Percentiles rank a stretch among this genome's conserved stretches.
These are phyloP conservation scores for Candida schatavii DNA, from an alignment of 805 yeast genomes.

Conservation along the genomic window DNA sequence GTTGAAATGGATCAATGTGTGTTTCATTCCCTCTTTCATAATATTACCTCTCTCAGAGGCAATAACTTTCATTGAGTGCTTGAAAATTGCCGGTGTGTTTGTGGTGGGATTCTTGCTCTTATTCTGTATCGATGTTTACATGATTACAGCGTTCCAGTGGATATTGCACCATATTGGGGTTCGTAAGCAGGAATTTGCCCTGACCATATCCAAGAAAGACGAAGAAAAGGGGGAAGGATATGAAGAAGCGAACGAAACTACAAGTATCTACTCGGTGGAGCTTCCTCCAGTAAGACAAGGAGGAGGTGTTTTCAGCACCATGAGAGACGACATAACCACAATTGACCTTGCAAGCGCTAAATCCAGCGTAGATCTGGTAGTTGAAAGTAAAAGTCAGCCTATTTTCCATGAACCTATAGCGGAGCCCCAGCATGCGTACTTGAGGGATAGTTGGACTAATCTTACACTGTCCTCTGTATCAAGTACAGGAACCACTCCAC, in stretches of 20 bases:
- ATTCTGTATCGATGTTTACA: slow-evolving; percentile 44
- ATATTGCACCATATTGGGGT: slow-evolving; percentile 12
- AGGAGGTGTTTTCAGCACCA: slow-evolving; percentile 18
- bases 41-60: slow-evolving; percentile 66
- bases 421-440: not conserved
- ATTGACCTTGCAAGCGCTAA: slow-evolving; percentile 21
- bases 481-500: not conserved
- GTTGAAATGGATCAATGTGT: slow-evolving; percentile 73
- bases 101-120: slow-evolving; percentile 56
- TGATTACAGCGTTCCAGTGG: slow-evolving; percentile 27
- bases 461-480: not conserved
- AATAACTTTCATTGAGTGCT: slow-evolving; percentile 64
- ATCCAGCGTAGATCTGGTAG: not conserved
- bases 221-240: slow-evolving; percentile 2
- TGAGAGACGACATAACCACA: slow-evolving; percentile 38
- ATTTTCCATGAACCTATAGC: slow-evolving; percentile 2
- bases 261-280: slow-evolving; percentile 4
- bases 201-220: slow-evolving; percentile 6
- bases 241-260: slow-evolving; percentile 15
- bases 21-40: slow-evolving; percentile 76
- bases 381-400: slow-evolving; percentile 13
- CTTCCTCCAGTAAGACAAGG: not conserved
- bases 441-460: not conserved
- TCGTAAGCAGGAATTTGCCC: not conserved
- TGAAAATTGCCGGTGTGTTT: slow-evolving; percentile 73